Percentiles rank a stretch among this genome's conserved stretches.
These are phyloP conservation scores for Priceomyces carsonii DNA, from an alignment of 805 yeast species.

Conservation along the genomic window DNA sequence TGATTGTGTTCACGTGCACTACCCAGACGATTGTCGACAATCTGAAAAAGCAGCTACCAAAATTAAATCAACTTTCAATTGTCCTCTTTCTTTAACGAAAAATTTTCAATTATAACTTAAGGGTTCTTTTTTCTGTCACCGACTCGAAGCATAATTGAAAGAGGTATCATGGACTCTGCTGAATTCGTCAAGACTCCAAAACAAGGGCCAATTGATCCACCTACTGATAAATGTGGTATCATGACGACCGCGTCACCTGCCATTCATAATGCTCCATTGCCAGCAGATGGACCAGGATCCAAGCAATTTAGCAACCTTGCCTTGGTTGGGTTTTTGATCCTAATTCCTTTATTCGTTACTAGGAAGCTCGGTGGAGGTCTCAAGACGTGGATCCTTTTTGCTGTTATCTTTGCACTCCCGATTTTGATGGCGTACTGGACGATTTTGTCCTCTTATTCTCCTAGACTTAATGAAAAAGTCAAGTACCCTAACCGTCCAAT, in stretches of 20 bases:
- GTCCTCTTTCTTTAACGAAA: too few species aligned
- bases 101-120: too few species aligned
- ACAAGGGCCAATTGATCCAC: constrained; percentile 28
- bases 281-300: constrained; percentile 91
- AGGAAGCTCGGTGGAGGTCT: constrained; percentile 70
- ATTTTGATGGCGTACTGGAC: constrained; percentile 85
- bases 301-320: constrained; percentile 68
- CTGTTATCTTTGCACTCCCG: constrained; percentile 60
- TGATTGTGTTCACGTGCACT: too few species aligned
- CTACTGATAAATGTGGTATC: constrained; percentile 35
- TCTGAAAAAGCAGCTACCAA: too few species aligned
- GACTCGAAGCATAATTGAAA: too few species aligned
- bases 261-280: constrained; percentile 81
- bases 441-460: constrained; percentile 70
- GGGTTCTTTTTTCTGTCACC: too few species aligned
- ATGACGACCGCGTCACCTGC: constrained; percentile 55
- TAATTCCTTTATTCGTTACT: constrained; percentile 63
- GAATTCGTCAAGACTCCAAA: constrained; percentile 64
- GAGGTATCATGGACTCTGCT: constrained; percentile 40
- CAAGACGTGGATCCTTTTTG: constrained; percentile 64
- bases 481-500: constrained; percentile 75
- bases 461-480: constrained; percentile 78
- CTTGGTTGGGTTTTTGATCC: constrained; percentile 48
- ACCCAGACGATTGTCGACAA: too few species aligned
- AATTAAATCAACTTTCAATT: too few species aligned